Evolutionary conservation across 176 grass and related monocot species (phyloP), one percentile per base, ranked within the genome.

Genomic region (Thinopyrum elongatum): DNA sequence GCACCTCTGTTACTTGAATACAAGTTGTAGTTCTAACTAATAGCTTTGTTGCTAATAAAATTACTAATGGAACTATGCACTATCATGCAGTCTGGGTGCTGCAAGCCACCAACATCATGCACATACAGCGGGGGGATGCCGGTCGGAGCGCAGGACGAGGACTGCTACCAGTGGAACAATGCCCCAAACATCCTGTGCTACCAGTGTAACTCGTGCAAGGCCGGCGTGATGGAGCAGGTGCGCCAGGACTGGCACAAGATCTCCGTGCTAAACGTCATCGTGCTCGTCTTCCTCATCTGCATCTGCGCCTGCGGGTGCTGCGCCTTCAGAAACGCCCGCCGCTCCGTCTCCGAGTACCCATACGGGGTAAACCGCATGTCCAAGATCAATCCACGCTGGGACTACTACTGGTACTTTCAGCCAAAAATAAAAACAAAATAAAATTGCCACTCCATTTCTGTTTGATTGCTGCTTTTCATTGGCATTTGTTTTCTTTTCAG

Each of bases 111-210:
- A 8, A 99, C 97, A 35, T 89, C 94, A 10, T 99, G 97, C 88
- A 79, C 87, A 8, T 96, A 99, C 87, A 94, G 78, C 42, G 92
- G 76, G 6, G 97, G 94, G 36, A 35, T 76, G 84, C 79, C 92
- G 2, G 82, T 90, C 49, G 92, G 75, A 17, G 88, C 82, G 4
- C 97, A 99, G 71, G 97, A 99, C 1, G 79, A 86, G 12, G 97
- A 99, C 86, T 99, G 97, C 82, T 94, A 85, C 81, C 87, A 64
- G 85, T 99, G 97, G 97, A 99, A 94, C 88, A 99, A 99, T 39
- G 97, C 90, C 29, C 55, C 86, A 1, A 64, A 59, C 79, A 85
- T 94, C 63, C 97, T 99, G 38, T 99, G 97, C 85, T 99, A 99
- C 79, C 31, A 44, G 58, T 99, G 97, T 36, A 78, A 99, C 70